Evolutionary conservation across 768 basidiomycete species (phyloP), one percentile per base, ranked within the genome.

Genomic region (Xerocomus spinulosus): DNA sequence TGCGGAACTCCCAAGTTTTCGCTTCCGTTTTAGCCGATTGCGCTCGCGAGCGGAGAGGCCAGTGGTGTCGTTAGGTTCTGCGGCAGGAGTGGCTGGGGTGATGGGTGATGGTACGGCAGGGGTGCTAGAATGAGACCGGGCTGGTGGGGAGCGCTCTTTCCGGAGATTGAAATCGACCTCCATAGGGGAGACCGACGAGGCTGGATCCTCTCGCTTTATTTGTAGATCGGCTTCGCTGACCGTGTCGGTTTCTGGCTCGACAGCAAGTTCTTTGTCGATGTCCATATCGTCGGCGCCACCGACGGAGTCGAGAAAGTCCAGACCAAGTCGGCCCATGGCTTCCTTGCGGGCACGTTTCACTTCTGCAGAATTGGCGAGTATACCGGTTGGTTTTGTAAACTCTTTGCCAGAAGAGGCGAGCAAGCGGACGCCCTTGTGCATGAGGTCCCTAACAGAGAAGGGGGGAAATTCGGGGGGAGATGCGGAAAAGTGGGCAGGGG

Each of bases 321-420:
- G 78, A 4, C 92, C 93, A 3, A 95, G 77, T 3, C 91, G 81
- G 25, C 80, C 80, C 82, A 94, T 89, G 9, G 91, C 89, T 59
- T 92, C 92, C 60, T 85, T 87, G 21, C 91, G 82, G 2, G 91
- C 90, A 47, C 85, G 85, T 62, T 85, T 88, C 5, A 94, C 87
- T 63, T 94, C 92, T 28, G 81, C 77, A 3, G 87, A 70, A 46
- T 78, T 87, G 5, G 84, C 77, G 28, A 87, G 74, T 42, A 89
- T 85, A 12, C 82, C 83, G 4, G 80, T 64, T 2, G 86, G 86
- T 58, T 83, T 89, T 18, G 71, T 63, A 52, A 92, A 98, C 67
- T 99, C 95, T 59, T 92, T 92, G 6, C 95, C 95, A 0, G 94
- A 93, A 3, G 92, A 95, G 1, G 91, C 88, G 2, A 99, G 76